Evolutionary conservation across 2,329 filamentous ascomycete species (phyloP).

Genomic region (Graphium sp.): DNA sequence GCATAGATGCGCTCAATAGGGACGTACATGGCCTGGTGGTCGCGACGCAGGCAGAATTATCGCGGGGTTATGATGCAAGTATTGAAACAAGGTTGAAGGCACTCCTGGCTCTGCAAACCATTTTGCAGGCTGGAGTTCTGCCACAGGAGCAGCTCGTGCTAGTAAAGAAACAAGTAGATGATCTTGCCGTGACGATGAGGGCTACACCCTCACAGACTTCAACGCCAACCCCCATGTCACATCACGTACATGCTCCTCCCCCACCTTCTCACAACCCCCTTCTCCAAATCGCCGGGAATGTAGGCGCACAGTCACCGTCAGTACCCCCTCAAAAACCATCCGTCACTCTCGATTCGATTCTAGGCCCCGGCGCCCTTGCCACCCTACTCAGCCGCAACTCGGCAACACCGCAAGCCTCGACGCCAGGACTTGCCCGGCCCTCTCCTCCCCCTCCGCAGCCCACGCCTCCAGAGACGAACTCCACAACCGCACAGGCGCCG

Average conservation of each 20-base stretch:
- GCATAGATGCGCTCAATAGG: conserved; percentile 60
- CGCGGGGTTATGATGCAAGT: conserved; percentile 57
- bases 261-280: conserved; percentile 10
- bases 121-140: conserved; percentile 59
- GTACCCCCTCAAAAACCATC: conserved; percentile 12
- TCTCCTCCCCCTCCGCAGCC: conserved; percentile 10
- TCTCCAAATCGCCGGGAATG: conserved; percentile 13
- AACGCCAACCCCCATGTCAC: too few relatives aligned
- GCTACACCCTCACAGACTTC: conserved; percentile 24
- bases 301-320: conserved; percentile 13
- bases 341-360: conserved; percentile 34
- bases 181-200: conserved; percentile 50
- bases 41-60: conserved; percentile 56
- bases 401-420: conserved; percentile 27
- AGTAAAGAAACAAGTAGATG: conserved; percentile 72
- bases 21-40: conserved; percentile 69
- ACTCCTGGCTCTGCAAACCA: conserved; percentile 63
- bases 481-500: conserved; percentile 21
- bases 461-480: conserved; percentile 17
- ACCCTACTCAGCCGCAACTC: conserved; percentile 38
- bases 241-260: conserved; percentile 3
- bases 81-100: conserved; percentile 69
- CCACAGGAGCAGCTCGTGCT: conserved; percentile 67
- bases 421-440: conserved; percentile 21
- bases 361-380: conserved; percentile 43